These are phyloP conservation scores for Apiotrichum porosum DNA, from an alignment of 1,284 basidiomycete species.

Conservation along the genomic window DNA sequence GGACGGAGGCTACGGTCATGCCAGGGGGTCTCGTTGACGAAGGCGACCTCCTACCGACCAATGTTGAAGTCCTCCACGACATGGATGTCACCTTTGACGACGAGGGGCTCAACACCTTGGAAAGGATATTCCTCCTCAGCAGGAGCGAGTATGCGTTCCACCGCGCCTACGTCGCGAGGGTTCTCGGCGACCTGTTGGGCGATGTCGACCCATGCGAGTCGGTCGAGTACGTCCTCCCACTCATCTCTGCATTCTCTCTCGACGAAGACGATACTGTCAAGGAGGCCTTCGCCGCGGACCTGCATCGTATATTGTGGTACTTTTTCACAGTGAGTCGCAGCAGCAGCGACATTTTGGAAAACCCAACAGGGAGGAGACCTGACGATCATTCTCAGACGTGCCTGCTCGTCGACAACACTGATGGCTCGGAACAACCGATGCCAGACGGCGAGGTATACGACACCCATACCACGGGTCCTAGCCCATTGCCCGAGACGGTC, in stretches of 20 bases:
- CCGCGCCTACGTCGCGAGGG: conserved; percentile 74
- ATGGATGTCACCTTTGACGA: conserved; percentile 50
- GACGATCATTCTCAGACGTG: conserved; percentile 23
- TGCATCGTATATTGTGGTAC: conserved; percentile 87
- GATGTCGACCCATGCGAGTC: conserved; percentile 81
- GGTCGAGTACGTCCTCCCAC: conserved; percentile 87
- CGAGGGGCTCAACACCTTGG: conserved; percentile 74
- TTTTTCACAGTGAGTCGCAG: conserved; percentile 66
- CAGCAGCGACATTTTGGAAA: conserved; percentile 22
- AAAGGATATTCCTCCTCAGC: conserved; percentile 91
- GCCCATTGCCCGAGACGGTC: too few species aligned
- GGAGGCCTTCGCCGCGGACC: conserved; percentile 77
- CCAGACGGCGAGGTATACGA: not conserved
- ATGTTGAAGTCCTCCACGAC: conserved; percentile 11
- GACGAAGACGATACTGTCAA: conserved; percentile 90
- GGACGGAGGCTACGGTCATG: too few species aligned
- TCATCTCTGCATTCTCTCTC: conserved; percentile 78
- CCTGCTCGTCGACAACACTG: conserved; percentile 15
- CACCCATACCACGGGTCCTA: too few species aligned
- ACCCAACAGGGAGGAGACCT: too few species aligned
- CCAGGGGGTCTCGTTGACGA: conserved; percentile 31
- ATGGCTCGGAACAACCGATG: not conserved
- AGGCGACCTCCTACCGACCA: conserved; percentile 37
- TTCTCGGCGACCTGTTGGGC: conserved; percentile 66
- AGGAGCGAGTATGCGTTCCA: conserved; percentile 81